Percentiles rank a stretch among this genome's conserved stretches.
phyloP scores from a whole-genome alignment of 192 early-diverging fungal species.

The Coemansia sp. region DNA sequence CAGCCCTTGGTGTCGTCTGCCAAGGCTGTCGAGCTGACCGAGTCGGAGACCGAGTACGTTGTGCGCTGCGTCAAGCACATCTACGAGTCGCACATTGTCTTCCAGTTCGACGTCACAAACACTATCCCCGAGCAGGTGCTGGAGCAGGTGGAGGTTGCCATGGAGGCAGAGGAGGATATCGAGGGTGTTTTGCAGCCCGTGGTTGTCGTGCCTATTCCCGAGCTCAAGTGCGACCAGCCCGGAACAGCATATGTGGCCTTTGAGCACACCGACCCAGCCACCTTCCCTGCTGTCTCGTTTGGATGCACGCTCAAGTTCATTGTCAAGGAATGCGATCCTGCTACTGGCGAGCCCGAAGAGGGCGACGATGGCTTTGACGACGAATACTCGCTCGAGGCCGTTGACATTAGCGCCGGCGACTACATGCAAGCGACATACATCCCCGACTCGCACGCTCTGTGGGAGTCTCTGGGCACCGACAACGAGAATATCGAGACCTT shows the following conservation, averaged over 20 bases:
- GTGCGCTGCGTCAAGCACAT: slow-evolving; percentile 91
- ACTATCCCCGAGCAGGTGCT: slow-evolving; percentile 90
- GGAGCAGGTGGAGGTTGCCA: slow-evolving; percentile 84
- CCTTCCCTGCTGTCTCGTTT: slow-evolving; percentile 57
- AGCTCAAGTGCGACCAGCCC: slow-evolving; percentile 75
- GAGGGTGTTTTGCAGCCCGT: slow-evolving; percentile 59
- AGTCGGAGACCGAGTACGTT: slow-evolving; percentile 94
- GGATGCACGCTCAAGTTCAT: slow-evolving; percentile 83
- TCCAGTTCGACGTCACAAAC: slow-evolving; percentile 95
- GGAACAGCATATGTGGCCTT: slow-evolving; percentile 83
- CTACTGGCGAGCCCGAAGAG: slow-evolving; percentile 80
- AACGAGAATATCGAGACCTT: slow-evolving; percentile 84
- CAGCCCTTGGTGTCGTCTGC: slow-evolving; percentile 71
- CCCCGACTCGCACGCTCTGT: slow-evolving; percentile 70
- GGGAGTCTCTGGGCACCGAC: slow-evolving; percentile 73
- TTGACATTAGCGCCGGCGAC: slow-evolving; percentile 80
- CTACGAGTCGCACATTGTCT: slow-evolving; percentile 85
- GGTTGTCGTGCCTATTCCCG: slow-evolving; percentile 65
- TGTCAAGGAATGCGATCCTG: slow-evolving; percentile 94
- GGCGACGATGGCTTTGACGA: slow-evolving; percentile 90
- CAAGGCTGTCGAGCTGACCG: slow-evolving; percentile 77
- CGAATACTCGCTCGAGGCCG: slow-evolving; percentile 88
- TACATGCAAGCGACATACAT: slow-evolving; percentile 87
- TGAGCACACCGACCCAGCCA: slow-evolving; percentile 54
- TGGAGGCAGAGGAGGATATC: slow-evolving; percentile 69